Conservation (phyloP, 2,329 filamentous ascomycete species). For the Bipolaris sorokiniana region DNA sequence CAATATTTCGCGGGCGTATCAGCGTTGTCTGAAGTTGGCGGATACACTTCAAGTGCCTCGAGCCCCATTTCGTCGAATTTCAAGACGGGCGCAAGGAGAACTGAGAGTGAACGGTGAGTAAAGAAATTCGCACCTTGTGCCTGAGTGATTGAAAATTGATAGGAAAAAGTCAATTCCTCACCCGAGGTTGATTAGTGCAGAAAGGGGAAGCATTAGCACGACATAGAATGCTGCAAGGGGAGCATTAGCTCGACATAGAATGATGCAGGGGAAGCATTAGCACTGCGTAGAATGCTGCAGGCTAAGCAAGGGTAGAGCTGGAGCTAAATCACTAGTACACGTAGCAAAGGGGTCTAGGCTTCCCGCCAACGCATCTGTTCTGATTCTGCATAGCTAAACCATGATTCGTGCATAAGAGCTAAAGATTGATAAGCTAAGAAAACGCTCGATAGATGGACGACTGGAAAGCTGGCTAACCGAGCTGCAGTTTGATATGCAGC, state of each 20-base stretch:
- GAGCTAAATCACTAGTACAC: neutral
- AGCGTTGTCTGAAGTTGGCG: neutral
- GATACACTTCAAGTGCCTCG: neutral
- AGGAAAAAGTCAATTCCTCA: neutral
- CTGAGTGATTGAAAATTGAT: neutral
- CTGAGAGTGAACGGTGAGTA: neutral
- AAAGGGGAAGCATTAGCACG: neutral
- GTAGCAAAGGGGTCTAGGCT: neutral
- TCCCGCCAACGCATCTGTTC: neutral
- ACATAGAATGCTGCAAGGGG: neutral
- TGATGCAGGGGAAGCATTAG: neutral
- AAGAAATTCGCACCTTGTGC: neutral
- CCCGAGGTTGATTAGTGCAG: neutral
- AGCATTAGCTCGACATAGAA: too few relatives aligned
- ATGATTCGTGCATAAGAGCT: neutral
- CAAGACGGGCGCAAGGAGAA: neutral
- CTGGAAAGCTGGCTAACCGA: neutral
- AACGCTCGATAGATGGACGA: neutral
- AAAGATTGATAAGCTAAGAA: neutral
- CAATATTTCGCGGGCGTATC: neutral
- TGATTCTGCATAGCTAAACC: neutral
- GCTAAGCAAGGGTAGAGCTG: neutral
- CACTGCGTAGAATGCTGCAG: neutral
- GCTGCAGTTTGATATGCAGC: neutral
- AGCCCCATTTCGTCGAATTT: neutral